Evolutionary conservation across 495 filamentous ascomycete genomes (phyloP), one percentile per base, ranked within the genome.

Genomic region (Penicillium egyptiacum): DNA sequence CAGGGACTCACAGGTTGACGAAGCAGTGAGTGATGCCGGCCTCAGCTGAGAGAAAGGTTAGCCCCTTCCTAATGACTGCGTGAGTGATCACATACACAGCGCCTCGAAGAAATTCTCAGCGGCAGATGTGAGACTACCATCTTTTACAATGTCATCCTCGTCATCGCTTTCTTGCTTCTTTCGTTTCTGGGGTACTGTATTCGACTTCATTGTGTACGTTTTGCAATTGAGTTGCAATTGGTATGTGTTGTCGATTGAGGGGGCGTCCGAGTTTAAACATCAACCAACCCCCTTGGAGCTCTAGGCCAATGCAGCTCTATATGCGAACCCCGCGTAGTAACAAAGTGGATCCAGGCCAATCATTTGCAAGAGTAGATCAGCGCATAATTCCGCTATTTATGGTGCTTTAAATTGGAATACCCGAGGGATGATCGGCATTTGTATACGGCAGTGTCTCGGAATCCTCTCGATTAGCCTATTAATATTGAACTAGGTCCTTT

Each of bases 41-140:
- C 52, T 66, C 61, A 19, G 42, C 64, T 66, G n/a, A 4, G 20
- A 5, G 35, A n/a, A 19, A 5, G 3, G 12, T 66, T 20, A 62
- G 55, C 31, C 17, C 37, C 17, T 45, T 25, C 17, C 6, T 9
- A 42, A 35, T 35, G 22, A 16, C 2, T 19, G 0, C 19, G 35
- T 3, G 22, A 4, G 44, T 6, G 14, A 19, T 14, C 5, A 37
- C 61, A 41, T 56, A 66, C 64, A 42, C 4, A 66, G 44, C 10
- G 61, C 64, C 40, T 66, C 64, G 39, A 66, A 66, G 43, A 66
- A 66, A 39, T 56, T 62, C 45, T 66, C 64, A 7, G 61, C 61
- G 2, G 64, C 64, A 9, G 64, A 50, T 22, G 49, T 57, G 11
- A 64, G 49, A 17, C 35, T 33, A 10, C 28, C 53, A 45, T 55